Evolutionary conservation across 306 rosid genomes (phyloP).

Genomic region (Crataegus laevigata): DNA sequence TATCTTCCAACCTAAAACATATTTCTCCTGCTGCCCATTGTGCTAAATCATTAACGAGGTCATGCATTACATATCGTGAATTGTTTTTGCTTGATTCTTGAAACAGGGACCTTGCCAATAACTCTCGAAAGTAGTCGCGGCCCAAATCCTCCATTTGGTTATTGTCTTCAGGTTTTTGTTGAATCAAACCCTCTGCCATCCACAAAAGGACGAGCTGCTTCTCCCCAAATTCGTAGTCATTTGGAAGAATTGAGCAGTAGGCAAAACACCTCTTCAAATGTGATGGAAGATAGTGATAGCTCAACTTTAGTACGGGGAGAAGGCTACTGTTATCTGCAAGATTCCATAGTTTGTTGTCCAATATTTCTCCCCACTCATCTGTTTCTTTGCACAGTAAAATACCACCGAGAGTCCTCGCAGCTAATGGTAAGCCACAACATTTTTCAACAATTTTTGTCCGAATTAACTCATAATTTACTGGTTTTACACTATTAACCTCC

Average conservation of each 20-base stretch:
- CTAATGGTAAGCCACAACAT: constrained; percentile 27
- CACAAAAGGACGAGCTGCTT: constrained; percentile 3
- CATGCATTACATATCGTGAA: no score
- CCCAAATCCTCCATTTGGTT: not conserved
- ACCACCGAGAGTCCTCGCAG: constrained; percentile 11
- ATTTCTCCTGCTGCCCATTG: not conserved
- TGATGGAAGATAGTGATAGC: constrained; percentile 16
- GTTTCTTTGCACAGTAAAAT: not conserved
- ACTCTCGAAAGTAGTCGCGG: no score
- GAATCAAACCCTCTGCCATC: constrained; percentile 26
- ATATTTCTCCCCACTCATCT: not conserved
- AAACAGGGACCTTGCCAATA: no score
- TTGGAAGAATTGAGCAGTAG: not conserved
- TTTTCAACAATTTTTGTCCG: constrained; percentile 1
- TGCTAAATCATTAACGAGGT: constrained; percentile 18
- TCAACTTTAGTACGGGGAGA: constrained; percentile 6
- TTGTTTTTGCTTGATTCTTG: no score
- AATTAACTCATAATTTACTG: no score
- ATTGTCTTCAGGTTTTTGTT: no score
- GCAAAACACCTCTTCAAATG: constrained; percentile 14
- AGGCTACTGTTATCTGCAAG: not conserved
- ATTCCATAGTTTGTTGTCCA: constrained; percentile 14
- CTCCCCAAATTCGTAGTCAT: not conserved
- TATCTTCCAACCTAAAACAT: not conserved
- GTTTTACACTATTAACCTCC: no score